Conservation (phyloP, 805 yeast genomes). For the Myxozyma monticola region DNA sequence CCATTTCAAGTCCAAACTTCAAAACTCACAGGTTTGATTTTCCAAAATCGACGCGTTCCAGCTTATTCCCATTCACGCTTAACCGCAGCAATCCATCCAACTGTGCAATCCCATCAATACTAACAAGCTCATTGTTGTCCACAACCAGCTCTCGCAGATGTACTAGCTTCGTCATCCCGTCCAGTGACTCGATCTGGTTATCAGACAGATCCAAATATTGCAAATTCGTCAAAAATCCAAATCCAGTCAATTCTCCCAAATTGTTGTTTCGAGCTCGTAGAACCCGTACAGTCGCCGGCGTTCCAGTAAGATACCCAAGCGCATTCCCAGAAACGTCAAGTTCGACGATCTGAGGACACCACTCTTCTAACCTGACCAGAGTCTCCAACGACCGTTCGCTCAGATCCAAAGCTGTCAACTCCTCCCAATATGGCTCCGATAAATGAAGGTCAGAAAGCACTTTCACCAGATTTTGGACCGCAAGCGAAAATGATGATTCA, state of each 20-base stretch:
- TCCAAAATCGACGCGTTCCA: constrained; percentile 31
- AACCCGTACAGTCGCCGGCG: constrained; percentile 43
- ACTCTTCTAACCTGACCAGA: constrained; percentile 44
- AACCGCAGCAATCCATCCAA: constrained; percentile 39
- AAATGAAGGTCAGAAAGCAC: constrained; percentile 45
- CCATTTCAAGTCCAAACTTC: neutral
- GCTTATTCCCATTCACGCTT: constrained; percentile 33
- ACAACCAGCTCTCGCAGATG: constrained; percentile 48
- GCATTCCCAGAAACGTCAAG: constrained; percentile 46
- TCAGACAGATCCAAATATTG: constrained; percentile 45
- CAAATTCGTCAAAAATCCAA: constrained; percentile 45
- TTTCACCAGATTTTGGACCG: constrained; percentile 45
- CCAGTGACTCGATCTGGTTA: constrained; percentile 43
- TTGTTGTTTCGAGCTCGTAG: constrained; percentile 44
- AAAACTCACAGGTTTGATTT: constrained; percentile 27
- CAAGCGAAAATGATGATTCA: constrained; percentile 45
- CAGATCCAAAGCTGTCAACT: constrained; percentile 41
- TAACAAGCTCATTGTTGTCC: constrained; percentile 43
- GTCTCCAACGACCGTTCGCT: constrained; percentile 42
- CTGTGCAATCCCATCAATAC: constrained; percentile 43
- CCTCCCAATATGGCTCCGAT: constrained; percentile 45
- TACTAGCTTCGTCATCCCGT: constrained; percentile 41
- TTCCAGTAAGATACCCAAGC: constrained; percentile 48
- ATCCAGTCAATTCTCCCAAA: constrained; percentile 47
- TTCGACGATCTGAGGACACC: constrained; percentile 46